Conservation (phyloP, 768 basidiomycete genomes). For the Russula vinacea region DNA sequence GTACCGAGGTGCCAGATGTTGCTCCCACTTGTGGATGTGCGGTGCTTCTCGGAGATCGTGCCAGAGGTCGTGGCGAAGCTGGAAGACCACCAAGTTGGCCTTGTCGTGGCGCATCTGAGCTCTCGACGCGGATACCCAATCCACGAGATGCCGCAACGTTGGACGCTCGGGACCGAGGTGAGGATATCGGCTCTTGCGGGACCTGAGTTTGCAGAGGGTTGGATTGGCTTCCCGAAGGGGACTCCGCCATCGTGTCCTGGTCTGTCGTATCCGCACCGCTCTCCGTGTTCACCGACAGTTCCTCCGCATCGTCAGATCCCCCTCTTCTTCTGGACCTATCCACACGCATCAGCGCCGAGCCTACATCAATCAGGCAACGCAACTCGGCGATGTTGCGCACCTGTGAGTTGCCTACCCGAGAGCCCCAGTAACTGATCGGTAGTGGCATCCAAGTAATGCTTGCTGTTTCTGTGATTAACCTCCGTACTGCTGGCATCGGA, state of each 20-base stretch:
- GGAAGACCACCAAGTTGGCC: constrained; percentile 30
- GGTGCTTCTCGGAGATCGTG: constrained; percentile 26
- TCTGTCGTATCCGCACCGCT: constrained; percentile 72
- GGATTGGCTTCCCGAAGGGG: constrained; percentile 29
- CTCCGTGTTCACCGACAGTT: constrained; percentile 63
- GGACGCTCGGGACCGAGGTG: constrained; percentile 23
- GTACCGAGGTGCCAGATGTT: constrained; percentile 6
- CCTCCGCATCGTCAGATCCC: constrained; percentile 68
- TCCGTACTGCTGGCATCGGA: constrained; percentile 35
- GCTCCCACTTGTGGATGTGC: constrained; percentile 10
- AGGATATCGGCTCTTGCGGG: constrained; percentile 35
- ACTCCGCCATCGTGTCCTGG: constrained; percentile 43
- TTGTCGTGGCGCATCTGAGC: constrained; percentile 32
- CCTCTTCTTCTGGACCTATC: constrained; percentile 49
- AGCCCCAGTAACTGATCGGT: constrained; percentile 81
- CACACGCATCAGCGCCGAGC: constrained; percentile 37
- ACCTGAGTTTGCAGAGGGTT: constrained; percentile 37
- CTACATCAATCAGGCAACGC: constrained; percentile 17
- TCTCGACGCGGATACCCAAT: constrained; percentile 27
- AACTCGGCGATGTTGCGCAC: constrained; percentile 43
- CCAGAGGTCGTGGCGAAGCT: constrained; percentile 34
- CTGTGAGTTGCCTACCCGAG: constrained; percentile 59
- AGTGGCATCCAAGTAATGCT: constrained; percentile 77
- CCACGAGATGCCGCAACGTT: constrained; percentile 28
- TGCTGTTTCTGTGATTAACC: constrained; percentile 69